Evolutionary conservation across 352 stramenopile genomes (phyloP).

Genomic region (Phytophthora pisi): DNA sequence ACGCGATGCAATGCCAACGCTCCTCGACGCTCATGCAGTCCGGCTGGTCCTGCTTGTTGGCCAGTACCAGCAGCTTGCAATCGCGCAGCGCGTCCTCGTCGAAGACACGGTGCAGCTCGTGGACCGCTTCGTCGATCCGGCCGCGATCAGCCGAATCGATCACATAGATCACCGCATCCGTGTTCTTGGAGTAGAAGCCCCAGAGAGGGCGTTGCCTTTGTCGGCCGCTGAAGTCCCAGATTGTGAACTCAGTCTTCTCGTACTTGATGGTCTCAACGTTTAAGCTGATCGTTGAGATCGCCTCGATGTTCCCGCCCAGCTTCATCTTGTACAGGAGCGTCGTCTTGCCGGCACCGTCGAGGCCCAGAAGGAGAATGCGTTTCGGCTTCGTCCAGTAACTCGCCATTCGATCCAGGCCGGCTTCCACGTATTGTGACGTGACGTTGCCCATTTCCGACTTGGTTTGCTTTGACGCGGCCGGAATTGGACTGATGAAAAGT

Average conservation of each 20-base stretch:
- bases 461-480: neutral
- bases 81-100: slow-evolving; percentile 42
- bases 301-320: slow-evolving; percentile 61
- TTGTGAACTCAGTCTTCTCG: slow-evolving; percentile 74
- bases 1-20: slow-evolving; percentile 34
- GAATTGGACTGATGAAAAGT: slow-evolving; percentile 6
- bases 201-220: slow-evolving; percentile 72
- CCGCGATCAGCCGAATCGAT: slow-evolving; percentile 65
- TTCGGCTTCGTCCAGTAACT: slow-evolving; percentile 46
- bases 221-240: slow-evolving; percentile 83
- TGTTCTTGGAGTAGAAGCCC: slow-evolving; percentile 72
- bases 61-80: slow-evolving; percentile 45
- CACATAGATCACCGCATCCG: slow-evolving; percentile 83
- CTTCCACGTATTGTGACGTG: slow-evolving; percentile 37
- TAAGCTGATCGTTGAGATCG: slow-evolving; percentile 80
- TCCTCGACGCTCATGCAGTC: slow-evolving; percentile 35
- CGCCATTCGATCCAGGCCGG: slow-evolving; percentile 33
- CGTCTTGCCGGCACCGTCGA: slow-evolving; percentile 96
- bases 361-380: slow-evolving; percentile 84
- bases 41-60: slow-evolving; percentile 54
- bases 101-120: slow-evolving; percentile 53
- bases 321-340: slow-evolving; percentile 93
- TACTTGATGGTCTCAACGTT: slow-evolving; percentile 78
- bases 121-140: slow-evolving; percentile 51
- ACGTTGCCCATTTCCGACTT: slow-evolving; percentile 39